Evolutionary conservation across 1,139 yeast species (phyloP).

Genomic region (Scheffersomyces illinoinensis): DNA sequence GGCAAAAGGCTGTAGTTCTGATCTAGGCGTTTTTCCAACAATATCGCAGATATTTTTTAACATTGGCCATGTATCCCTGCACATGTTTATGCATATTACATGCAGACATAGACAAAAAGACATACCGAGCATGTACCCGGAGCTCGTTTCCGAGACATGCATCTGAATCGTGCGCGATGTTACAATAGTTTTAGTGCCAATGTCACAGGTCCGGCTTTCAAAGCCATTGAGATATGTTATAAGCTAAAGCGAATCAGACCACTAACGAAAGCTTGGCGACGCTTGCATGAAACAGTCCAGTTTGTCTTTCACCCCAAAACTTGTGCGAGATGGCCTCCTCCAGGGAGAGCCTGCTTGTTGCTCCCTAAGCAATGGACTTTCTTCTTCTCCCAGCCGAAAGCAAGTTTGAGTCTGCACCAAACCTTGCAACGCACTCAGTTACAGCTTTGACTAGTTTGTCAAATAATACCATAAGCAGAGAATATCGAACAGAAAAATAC

Average conservation of each 20-base stretch:
- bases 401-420: background rate
- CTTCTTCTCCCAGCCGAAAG: background rate
- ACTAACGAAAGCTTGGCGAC: background rate
- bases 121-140: background rate
- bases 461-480: background rate
- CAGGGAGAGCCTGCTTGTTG: background rate
- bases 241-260: background rate
- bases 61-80: background rate
- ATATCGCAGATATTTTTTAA: background rate
- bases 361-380: background rate
- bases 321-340: background rate
- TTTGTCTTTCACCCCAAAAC: background rate
- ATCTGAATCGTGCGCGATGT: constrained; percentile 1
- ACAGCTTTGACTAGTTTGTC: background rate
- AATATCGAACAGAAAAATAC: background rate
- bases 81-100: background rate
- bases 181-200: background rate
- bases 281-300: background rate
- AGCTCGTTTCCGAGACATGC: background rate
- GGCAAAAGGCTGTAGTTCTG: background rate
- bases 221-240: background rate
- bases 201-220: background rate
- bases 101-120: background rate
- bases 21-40: background rate
- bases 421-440: background rate